A percentile compares a stretch with the other conserved stretches of the same genome.
Evolutionary conservation across 2,329 filamentous ascomycete species (phyloP).

Genomic region (Colletotrichum tabaci): DNA sequence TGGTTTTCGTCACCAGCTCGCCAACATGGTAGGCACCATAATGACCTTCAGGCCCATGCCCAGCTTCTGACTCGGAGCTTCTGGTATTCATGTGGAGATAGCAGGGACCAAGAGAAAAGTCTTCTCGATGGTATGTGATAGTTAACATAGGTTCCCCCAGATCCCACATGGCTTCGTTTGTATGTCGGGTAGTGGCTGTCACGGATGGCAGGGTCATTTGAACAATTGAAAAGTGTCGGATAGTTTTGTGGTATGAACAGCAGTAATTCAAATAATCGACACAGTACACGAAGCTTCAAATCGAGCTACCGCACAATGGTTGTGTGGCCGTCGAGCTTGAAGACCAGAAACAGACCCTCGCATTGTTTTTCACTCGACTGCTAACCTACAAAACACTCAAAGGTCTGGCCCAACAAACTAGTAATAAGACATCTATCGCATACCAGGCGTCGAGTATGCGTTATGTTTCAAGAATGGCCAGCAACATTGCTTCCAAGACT

Average conservation of each 20-base stretch:
- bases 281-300: neutral
- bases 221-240: neutral
- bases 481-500: too few relatives aligned
- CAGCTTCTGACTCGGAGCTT: neutral
- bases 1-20: conserved; percentile 7
- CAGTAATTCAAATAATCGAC: neutral
- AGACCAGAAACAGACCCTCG: too few relatives aligned
- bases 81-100: neutral
- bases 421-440: too few relatives aligned
- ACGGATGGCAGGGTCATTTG: neutral
- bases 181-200: neutral
- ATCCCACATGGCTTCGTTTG: neutral
- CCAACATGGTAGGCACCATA: conserved; percentile 4
- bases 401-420: neutral
- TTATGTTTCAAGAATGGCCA: neutral
- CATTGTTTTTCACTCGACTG: neutral
- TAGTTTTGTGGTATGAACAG: neutral
- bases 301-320: too few relatives aligned
- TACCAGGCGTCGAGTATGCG: too few relatives aligned
- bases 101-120: neutral
- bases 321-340: neutral
- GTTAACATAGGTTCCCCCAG: neutral
- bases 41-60: neutral
- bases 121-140: neutral
- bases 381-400: neutral